phyloP scores from a whole-genome alignment of 2,329 filamentous ascomycete genomes.

The Acrocalymma vagum region DNA sequence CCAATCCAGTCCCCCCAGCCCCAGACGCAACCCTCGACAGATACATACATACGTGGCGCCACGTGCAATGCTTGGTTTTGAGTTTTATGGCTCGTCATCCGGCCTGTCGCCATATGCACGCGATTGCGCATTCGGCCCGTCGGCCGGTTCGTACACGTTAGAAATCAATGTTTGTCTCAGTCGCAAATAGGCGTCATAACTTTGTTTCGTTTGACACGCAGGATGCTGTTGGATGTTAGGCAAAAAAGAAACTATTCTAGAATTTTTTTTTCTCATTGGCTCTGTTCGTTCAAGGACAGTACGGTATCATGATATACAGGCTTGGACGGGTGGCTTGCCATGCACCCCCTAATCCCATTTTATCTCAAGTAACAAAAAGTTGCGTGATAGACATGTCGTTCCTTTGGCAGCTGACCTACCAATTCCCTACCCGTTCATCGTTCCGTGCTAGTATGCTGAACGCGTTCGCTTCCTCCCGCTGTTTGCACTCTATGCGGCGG shows the following conservation, averaged over 20 bases:
- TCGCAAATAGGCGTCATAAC: too few relatives aligned
- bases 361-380: conserved; percentile 11
- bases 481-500: conserved; percentile 24
- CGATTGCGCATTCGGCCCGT: too few relatives aligned
- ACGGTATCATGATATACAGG: conserved; percentile 25
- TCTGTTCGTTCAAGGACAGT: conserved; percentile 21
- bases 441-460: conserved; percentile 17
- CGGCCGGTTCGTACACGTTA: too few relatives aligned
- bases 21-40: too few relatives aligned
- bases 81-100: too few relatives aligned
- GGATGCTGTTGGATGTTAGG: conserved; percentile 1
- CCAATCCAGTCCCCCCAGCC: too few relatives aligned
- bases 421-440: conserved; percentile 2
- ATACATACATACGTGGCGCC: too few relatives aligned
- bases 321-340: conserved; percentile 8
- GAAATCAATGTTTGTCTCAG: too few relatives aligned
- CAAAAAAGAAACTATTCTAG: neutral
- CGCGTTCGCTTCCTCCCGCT: conserved; percentile 13
- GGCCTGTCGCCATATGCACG: too few relatives aligned
- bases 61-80: too few relatives aligned
- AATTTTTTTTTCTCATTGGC: conserved; percentile 7
- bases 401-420: conserved; percentile 1
- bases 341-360: neutral
- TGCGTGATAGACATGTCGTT: neutral
- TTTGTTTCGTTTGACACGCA: neutral